phyloP scores from a whole-genome alignment of 2,329 filamentous ascomycete genomes.

The Alternaria hordeiaustralica region DNA sequence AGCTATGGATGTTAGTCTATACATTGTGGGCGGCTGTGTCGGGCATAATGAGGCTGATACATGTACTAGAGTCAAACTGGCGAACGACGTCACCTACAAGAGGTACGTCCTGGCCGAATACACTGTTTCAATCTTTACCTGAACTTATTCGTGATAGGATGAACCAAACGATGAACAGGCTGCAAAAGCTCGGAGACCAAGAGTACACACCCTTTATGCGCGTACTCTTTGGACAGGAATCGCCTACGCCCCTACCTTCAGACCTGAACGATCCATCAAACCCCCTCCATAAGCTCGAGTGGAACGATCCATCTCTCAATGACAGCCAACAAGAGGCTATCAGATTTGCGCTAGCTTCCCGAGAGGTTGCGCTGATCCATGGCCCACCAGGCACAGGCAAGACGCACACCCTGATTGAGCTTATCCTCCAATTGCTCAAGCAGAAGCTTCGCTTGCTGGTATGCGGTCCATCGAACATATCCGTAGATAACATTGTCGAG shows the following conservation, averaged over 20 bases:
- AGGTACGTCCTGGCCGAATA: conserved; percentile 51
- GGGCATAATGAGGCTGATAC: conserved; percentile 40
- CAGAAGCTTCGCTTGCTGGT: conserved; percentile 78
- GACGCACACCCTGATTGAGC: conserved; percentile 92
- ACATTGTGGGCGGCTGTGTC: not conserved
- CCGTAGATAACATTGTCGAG: conserved; percentile 97
- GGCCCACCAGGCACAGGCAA: conserved; percentile 96
- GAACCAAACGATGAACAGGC: conserved; percentile 67
- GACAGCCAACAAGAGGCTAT: conserved; percentile 69
- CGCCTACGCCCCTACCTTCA: conserved; percentile 57
- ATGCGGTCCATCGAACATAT: conserved; percentile 97
- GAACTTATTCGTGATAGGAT: conserved; percentile 54
- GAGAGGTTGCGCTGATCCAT: conserved; percentile 88
- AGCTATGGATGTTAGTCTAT: conserved; percentile 67
- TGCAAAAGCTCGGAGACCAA: conserved; percentile 62
- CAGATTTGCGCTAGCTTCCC: conserved; percentile 81
- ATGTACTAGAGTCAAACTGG: conserved; percentile 64
- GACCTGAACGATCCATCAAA: conserved; percentile 53
- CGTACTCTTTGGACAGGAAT: conserved; percentile 65
- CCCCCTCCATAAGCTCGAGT: conserved; percentile 56
- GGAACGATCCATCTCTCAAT: conserved; percentile 64
- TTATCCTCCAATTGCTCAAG: conserved; percentile 88
- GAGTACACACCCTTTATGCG: conserved; percentile 65
- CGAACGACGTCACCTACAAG: conserved; percentile 71
- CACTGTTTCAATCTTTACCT: not conserved